These are phyloP conservation scores for Aspergillus tubingensis DNA, from an alignment of 2,329 filamentous ascomycete species.

Conservation along the genomic window DNA sequence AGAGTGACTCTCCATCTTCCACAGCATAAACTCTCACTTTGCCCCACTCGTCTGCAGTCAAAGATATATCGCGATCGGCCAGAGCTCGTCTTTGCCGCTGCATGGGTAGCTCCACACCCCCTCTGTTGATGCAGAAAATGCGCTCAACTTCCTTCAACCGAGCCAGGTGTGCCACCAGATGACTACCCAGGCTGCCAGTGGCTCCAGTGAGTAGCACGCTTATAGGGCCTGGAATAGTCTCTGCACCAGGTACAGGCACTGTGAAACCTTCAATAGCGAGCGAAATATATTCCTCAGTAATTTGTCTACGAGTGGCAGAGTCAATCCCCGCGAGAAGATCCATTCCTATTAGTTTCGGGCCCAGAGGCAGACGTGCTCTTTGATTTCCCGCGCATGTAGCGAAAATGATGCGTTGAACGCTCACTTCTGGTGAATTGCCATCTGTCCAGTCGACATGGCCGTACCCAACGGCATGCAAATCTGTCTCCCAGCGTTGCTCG, in stretches of 20 bases:
- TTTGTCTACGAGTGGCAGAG: constrained; percentile 16
- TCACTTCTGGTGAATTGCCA: constrained; percentile 27
- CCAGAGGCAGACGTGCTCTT: constrained; percentile 7
- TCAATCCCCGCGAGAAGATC: neutral
- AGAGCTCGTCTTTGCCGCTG: constrained; percentile 41
- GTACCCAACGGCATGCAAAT: constrained; percentile 32
- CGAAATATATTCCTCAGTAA: constrained; percentile 26
- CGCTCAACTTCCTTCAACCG: constrained; percentile 29
- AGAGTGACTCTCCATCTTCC: constrained; percentile 49
- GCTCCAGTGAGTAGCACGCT: constrained; percentile 46
- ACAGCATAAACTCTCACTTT: constrained; percentile 53
- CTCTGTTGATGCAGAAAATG: constrained; percentile 53
- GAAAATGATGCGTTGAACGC: constrained; percentile 28
- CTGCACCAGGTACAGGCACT: neutral
- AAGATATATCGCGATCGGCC: constrained; percentile 23
- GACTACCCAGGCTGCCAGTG: constrained; percentile 44
- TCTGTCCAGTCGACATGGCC: constrained; percentile 39
- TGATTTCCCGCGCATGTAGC: constrained; percentile 23
- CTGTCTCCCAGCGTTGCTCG: constrained; percentile 27
- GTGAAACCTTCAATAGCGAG: constrained; percentile 26
- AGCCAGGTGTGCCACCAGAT: constrained; percentile 43
- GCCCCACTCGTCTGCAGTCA: constrained; percentile 18
- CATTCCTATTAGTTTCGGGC: neutral
- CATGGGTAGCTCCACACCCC: constrained; percentile 26
- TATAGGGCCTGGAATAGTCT: neutral